A percentile compares a stretch with the other conserved stretches of the same genome.
These are phyloP conservation scores for Vachellia collinsii DNA, from an alignment of 306 rosid genomes.

Conservation along the genomic window DNA sequence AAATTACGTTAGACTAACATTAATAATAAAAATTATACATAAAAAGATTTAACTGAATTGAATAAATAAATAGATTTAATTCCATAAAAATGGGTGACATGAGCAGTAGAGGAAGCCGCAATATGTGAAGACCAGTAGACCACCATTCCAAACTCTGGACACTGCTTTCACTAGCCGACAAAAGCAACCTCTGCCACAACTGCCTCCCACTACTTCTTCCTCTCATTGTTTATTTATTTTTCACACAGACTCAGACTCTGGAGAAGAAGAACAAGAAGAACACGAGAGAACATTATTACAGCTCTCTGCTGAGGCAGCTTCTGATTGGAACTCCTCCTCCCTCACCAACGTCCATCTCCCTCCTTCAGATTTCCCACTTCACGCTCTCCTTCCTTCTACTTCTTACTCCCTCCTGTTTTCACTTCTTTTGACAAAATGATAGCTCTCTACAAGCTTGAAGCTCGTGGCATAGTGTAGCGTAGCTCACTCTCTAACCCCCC, in stretches of 20 bases:
- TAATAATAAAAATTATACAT: too few relatives aligned
- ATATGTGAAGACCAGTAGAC: constrained; percentile 31
- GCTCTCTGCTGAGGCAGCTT: constrained; percentile 11
- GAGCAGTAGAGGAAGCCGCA: constrained; percentile 15
- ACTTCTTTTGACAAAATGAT: constrained; percentile 21
- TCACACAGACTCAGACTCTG: background rate
- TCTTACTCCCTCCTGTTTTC: too few relatives aligned
- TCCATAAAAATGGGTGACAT: background rate
- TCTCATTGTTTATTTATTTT: constrained; percentile 17
- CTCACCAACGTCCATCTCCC: background rate
- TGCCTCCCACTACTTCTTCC: background rate
- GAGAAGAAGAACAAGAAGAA: background rate
- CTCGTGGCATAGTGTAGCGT: constrained; percentile 87
- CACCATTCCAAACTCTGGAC: constrained; percentile 36
- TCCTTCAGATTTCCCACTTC: background rate
- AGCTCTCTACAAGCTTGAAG: constrained; percentile 57
- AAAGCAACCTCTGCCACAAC: constrained; percentile 44
- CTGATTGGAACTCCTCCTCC: constrained; percentile 19
- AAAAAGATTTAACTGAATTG: too few relatives aligned
- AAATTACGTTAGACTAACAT: too few relatives aligned
- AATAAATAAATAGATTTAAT: too few relatives aligned
- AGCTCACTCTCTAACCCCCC: constrained; percentile 17
- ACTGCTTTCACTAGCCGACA: constrained; percentile 60
- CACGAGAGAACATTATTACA: constrained; percentile 24
- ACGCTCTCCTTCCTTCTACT: background rate